phyloP scores from a whole-genome alignment of 257 asterid genomes.

The Solanum chmielewskii region DNA sequence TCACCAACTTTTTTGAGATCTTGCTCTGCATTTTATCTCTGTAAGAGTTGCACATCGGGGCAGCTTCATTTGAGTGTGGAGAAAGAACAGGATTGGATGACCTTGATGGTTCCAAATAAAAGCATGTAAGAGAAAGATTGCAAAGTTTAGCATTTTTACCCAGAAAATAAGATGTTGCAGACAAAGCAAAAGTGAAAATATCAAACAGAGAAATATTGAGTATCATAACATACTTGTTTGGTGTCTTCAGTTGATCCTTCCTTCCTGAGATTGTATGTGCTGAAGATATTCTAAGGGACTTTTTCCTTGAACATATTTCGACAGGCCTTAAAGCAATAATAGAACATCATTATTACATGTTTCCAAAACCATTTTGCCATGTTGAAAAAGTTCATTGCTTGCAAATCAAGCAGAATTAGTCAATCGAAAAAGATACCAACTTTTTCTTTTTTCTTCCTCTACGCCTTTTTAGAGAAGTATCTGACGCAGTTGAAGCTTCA shows the following conservation, averaged over 20 bases:
- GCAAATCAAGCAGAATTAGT: not conserved
- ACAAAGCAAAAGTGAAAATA: not conserved
- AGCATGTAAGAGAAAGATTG: slow-evolving; percentile 2
- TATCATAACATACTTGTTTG: not conserved
- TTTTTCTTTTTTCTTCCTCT: slow-evolving; percentile 71
- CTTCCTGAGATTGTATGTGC: slow-evolving; percentile 20
- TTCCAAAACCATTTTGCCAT: not conserved
- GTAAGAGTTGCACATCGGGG: slow-evolving; percentile 12
- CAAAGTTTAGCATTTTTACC: not conserved
- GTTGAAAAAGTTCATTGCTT: not conserved
- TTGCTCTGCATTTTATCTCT: slow-evolving; percentile 25
- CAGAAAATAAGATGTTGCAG: not conserved
- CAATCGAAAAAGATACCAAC: slow-evolving; percentile 34
- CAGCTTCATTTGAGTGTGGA: slow-evolving; percentile 25
- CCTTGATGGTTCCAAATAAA: slow-evolving; percentile 22
- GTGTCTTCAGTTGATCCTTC: not conserved
- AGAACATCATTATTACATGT: not conserved
- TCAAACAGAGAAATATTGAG: not conserved
- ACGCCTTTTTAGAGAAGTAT: slow-evolving; percentile 31
- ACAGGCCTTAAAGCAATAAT: slow-evolving; percentile 38
- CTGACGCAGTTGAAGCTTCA: slow-evolving; percentile 27
- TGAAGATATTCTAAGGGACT: slow-evolving; percentile 8
- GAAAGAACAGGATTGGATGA: slow-evolving; percentile 22
- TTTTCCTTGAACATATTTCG: slow-evolving; percentile 29
- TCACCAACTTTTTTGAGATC: slow-evolving; percentile 54